Evolutionary conservation across 208 protist species (phyloP).

Genomic region (Leishmania tarentolae): DNA sequence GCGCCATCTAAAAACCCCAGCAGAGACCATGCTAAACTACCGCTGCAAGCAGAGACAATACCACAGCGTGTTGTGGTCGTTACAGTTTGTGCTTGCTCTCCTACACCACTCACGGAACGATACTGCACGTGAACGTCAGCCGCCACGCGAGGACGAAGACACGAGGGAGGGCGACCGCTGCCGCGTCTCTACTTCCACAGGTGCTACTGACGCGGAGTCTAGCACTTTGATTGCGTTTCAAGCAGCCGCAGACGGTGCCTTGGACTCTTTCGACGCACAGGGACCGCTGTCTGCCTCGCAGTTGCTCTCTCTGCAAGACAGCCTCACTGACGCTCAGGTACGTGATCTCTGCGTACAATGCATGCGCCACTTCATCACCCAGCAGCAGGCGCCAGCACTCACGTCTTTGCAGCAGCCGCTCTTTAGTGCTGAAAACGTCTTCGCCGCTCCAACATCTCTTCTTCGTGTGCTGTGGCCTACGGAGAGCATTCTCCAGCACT

Average conservation of each 20-base stretch:
- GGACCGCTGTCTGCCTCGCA: slow-evolving; percentile 20
- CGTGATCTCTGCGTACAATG: slow-evolving; percentile 9
- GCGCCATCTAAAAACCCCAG: neutral
- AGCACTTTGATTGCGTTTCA: neutral
- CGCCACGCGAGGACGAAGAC: neutral
- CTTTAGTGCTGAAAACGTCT: slow-evolving; percentile 4
- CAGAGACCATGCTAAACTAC: neutral
- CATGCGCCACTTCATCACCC: neutral
- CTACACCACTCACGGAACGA: neutral
- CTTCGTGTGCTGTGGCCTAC: slow-evolving; percentile 16
- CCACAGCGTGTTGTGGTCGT: slow-evolving; percentile 19
- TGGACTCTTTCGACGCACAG: slow-evolving; percentile 5
- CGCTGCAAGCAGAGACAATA: slow-evolving; percentile 40
- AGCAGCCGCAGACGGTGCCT: slow-evolving; percentile 2
- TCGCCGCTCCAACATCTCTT: slow-evolving; percentile 6
- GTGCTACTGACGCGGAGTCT: neutral
- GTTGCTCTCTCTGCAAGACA: slow-evolving; percentile 17
- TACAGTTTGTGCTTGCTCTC: slow-evolving; percentile 24
- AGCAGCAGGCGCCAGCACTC: neutral
- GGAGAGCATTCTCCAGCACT: neutral
- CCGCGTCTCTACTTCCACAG: neutral
- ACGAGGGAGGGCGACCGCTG: neutral
- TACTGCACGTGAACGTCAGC: neutral
- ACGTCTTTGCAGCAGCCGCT: neutral
- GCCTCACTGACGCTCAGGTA: slow-evolving; percentile 17